Conservation (phyloP, 2,329 filamentous ascomycete genomes). For the Neurospora sp. region DNA sequence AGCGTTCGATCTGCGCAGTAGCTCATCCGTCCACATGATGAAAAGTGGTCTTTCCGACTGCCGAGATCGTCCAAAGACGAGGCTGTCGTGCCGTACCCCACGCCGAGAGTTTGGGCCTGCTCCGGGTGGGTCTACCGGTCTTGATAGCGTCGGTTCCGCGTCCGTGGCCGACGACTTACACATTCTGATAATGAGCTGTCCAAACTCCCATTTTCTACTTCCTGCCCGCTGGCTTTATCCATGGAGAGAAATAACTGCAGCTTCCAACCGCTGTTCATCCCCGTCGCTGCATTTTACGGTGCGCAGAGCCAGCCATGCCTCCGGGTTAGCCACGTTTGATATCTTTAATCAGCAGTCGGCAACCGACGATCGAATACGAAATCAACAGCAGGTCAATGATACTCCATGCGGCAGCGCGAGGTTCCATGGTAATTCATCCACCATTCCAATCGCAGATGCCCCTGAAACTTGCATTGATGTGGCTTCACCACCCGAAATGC, state of each 20-base stretch:
- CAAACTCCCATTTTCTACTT: not conserved
- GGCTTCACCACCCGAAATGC: not conserved
- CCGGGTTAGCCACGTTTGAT: not conserved
- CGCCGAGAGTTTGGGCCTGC: not conserved
- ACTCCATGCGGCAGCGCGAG: not conserved
- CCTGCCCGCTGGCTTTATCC: not conserved
- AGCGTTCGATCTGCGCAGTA: not conserved
- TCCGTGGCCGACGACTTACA: not conserved
- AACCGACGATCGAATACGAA: not conserved
- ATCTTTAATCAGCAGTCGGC: not conserved
- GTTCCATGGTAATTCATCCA: not conserved
- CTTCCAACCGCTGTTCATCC: too few species aligned
- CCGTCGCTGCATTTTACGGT: too few species aligned
- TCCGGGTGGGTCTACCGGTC: not conserved
- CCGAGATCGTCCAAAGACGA: not conserved
- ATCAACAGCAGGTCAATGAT: not conserved
- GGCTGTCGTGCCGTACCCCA: not conserved
- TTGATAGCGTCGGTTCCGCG: not conserved
- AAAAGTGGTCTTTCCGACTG: not conserved
- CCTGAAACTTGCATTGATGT: not conserved
- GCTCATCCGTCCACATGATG: not conserved
- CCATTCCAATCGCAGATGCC: not conserved
- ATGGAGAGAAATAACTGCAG: too few species aligned
- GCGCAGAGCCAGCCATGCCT: not conserved
- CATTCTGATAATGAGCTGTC: not conserved